A percentile compares a stretch with the other conserved stretches of the same genome.
Conservation (phyloP, 768 basidiomycete genomes). For the Dioszegia crocea region DNA sequence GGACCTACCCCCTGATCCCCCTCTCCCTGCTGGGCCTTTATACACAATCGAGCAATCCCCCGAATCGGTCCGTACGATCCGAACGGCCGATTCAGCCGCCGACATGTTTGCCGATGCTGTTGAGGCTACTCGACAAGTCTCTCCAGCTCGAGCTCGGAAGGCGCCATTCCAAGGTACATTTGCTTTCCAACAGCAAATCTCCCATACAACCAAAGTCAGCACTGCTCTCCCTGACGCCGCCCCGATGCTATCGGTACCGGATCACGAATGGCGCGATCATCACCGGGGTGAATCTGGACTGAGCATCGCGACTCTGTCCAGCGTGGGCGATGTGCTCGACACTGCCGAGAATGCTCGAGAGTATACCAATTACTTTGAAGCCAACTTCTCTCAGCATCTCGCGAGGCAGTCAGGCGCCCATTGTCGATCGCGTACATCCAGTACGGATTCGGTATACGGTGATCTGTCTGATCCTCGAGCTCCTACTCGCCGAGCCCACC, state of each 20-base stretch:
- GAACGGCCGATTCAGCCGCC: neutral
- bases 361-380: conserved; percentile 46
- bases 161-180: conserved; percentile 32
- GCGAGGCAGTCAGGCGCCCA: neutral
- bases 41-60: conserved; percentile 12
- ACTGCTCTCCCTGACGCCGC: neutral
- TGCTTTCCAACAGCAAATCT: conserved; percentile 40
- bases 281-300: conserved; percentile 37
- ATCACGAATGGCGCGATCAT: conserved; percentile 9
- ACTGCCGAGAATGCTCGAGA: conserved; percentile 38
- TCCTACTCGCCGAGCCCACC: conserved; percentile 28
- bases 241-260: neutral
- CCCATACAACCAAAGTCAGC: conserved; percentile 8
- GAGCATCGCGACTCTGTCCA: conserved; percentile 46
- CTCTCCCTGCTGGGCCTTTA: conserved; percentile 2
- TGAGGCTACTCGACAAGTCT: conserved; percentile 2
- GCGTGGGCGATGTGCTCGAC: conserved; percentile 42
- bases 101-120: conserved; percentile 4
- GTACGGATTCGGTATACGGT: neutral
- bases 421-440: neutral
- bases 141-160: conserved; percentile 3
- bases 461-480: conserved; percentile 2
- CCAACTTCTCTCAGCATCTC: conserved; percentile 31
- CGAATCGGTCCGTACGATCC: neutral
- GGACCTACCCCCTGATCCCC: conserved; percentile 11